Percentiles rank a stretch among this genome's conserved stretches.
Evolutionary conservation across 2,329 filamentous ascomycete species (phyloP).

Genomic region (Fusarium compactum): DNA sequence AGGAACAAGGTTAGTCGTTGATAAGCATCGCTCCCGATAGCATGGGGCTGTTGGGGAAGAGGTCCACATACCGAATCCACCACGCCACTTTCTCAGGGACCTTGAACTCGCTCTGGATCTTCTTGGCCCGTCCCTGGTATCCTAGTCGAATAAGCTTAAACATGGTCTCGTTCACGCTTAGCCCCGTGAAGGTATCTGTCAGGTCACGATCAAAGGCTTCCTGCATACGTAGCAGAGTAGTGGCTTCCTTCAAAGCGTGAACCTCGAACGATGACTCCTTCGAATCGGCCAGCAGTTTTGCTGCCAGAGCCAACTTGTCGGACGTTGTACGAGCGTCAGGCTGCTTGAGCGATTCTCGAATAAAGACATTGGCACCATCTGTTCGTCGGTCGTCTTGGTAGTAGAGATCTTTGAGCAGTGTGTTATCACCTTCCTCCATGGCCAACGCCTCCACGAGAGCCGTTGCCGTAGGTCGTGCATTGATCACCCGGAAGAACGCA

Average conservation of each 20-base stretch:
- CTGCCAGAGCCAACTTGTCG: constrained; percentile 90
- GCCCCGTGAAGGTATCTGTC: constrained; percentile 79
- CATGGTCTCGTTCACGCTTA: constrained; percentile 91
- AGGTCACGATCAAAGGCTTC: constrained; percentile 88
- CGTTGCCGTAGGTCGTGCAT: constrained; percentile 84
- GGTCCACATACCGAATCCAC: constrained; percentile 75
- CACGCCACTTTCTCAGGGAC: constrained; percentile 90
- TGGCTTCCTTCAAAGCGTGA: constrained; percentile 81
- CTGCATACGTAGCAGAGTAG: constrained; percentile 84
- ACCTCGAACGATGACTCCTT: constrained; percentile 83
- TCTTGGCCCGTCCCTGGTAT: constrained; percentile 86
- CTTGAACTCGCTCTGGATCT: constrained; percentile 91
- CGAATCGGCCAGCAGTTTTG: constrained; percentile 84
- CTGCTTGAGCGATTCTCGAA: constrained; percentile 84
- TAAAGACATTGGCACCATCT: constrained; percentile 88
- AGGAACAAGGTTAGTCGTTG: constrained; percentile 39
- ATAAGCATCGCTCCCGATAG: constrained; percentile 12
- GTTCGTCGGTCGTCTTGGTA: constrained; percentile 95
- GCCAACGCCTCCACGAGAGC: constrained; percentile 91
- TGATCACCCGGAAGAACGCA: constrained; percentile 92
- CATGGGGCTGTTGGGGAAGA: constrained; percentile 24
- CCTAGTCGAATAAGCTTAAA: constrained; percentile 87
- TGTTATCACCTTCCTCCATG: constrained; percentile 75
- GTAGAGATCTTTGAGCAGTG: constrained; percentile 91
- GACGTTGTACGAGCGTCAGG: constrained; percentile 75